Conservation (phyloP, 2,329 filamentous ascomycete genomes). For the Pseudocercospora musae region DNA sequence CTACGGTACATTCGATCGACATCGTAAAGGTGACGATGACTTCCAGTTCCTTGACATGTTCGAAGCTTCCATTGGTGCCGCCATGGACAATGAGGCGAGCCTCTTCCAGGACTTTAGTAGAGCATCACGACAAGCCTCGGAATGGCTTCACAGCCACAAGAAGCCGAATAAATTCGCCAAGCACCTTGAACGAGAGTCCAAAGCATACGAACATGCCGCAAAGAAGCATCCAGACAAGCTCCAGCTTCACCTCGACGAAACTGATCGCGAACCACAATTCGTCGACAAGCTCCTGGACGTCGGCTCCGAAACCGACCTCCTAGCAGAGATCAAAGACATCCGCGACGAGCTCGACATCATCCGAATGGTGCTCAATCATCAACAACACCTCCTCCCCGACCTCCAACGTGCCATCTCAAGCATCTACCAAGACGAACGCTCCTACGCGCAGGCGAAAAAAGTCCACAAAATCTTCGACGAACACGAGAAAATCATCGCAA, state of each 20-base stretch:
- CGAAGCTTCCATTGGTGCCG: slow-evolving; percentile 58
- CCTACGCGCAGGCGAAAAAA: slow-evolving; percentile 36
- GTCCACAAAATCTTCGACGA: slow-evolving; percentile 55
- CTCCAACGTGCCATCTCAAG: slow-evolving; percentile 45
- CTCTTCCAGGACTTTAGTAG: slow-evolving; percentile 59
- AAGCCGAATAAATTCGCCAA: slow-evolving; percentile 15
- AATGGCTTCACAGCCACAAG: slow-evolving; percentile 23
- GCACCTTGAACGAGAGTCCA: slow-evolving; percentile 17
- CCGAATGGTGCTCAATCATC: slow-evolving; percentile 50
- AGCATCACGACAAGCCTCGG: slow-evolving; percentile 55
- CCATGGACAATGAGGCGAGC: slow-evolving; percentile 40
- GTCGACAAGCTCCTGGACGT: slow-evolving; percentile 60
- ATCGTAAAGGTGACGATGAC: slow-evolving; percentile 56
- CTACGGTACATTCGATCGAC: slow-evolving; percentile 51
- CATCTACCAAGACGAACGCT: slow-evolving; percentile 36
- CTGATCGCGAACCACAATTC: slow-evolving; percentile 40
- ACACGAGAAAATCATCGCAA: slow-evolving; percentile 56
- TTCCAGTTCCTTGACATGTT: slow-evolving; percentile 61
- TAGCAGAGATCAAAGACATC: slow-evolving; percentile 65
- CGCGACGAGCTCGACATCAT: slow-evolving; percentile 66
- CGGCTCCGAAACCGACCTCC: slow-evolving; percentile 57
- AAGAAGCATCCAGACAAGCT: slow-evolving; percentile 45
- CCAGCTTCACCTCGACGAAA: slow-evolving; percentile 6
- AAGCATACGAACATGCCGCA: slow-evolving; percentile 26
- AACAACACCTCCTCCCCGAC: slow-evolving; percentile 47